Conservation (phyloP, 176 grass and related monocot genomes). For the Hsuehochloa calcarea region DNA sequence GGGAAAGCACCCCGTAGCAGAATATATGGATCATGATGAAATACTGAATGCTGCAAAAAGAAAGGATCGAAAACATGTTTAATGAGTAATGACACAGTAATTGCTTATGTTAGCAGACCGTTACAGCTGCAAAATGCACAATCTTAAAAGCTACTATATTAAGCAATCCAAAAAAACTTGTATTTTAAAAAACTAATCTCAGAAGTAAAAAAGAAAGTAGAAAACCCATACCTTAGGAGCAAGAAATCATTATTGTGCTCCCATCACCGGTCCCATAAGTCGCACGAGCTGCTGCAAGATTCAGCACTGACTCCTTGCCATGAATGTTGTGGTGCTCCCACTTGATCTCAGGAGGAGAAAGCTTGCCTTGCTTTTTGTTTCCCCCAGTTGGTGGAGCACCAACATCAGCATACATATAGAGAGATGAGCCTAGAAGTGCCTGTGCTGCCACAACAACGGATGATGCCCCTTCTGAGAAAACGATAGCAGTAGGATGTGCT, state of each 20-base stretch:
- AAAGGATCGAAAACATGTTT: neutral
- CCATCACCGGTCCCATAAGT: conserved; percentile 84
- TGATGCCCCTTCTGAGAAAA: conserved; percentile 75
- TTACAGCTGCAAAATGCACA: neutral
- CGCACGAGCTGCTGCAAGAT: conserved; percentile 62
- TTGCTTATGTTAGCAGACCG: neutral
- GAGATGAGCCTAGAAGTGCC: conserved; percentile 66
- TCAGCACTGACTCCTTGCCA: conserved; percentile 73
- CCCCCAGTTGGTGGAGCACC: conserved; percentile 52
- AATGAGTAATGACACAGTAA: neutral
- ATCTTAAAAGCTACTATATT: neutral
- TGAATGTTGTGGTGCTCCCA: conserved; percentile 91
- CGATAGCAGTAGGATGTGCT: conserved; percentile 73
- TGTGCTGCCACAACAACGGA: conserved; percentile 87
- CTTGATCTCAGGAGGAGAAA: conserved; percentile 78
- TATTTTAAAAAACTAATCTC: neutral
- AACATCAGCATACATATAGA: conserved; percentile 90
- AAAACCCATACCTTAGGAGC: conserved; percentile 66
- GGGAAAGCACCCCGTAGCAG: neutral
- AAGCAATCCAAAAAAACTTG: neutral
- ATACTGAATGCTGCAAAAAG: neutral
- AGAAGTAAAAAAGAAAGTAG: neutral
- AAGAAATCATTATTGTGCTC: conserved; percentile 83
- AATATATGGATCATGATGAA: neutral
- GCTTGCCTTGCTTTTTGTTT: conserved; percentile 64